Base-by-base conservation (phyloP, 306 rosid species). In the Dryas drummondii region DNA sequence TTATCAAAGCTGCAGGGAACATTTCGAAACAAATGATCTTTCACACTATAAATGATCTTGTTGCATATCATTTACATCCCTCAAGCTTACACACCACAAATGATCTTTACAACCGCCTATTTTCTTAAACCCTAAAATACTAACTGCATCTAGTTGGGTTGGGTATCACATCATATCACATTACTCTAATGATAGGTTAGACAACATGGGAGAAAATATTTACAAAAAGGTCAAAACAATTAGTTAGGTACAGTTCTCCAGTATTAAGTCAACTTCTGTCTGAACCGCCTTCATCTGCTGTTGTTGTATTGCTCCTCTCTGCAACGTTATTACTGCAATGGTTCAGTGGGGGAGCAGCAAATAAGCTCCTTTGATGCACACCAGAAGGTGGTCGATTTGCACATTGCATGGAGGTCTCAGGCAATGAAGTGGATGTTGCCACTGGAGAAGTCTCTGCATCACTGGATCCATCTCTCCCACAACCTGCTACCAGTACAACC, bases 311-410 rank as follows among this genome's bases (percentile, higher is more conserved):
- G 64, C 71, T 86, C 80, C 80, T 76, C 81, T 91, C 98, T 51
- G 82, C 81, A 65, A 78, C 75, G 8, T 41, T 62, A 22, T 45
- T 79, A 76, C 76, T 88, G 82, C 91, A 80, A 40, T 81, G 94
- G 55, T 89, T 89, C 77, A 86, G 78, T 42, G 81, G 94, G n/a
- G 90, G 93, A 72, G 90, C 77, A 70, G 76, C 48, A 72, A 84
- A 87, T 17, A 82, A 76, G 77, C 82, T 84, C 77, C 70, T 90
- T 27, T 78, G 93, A 82, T 71, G 60, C 71, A 84, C 82, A 64
- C 76, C 6, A 80, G 80, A 60, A 82, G 78, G 52, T 12, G 75
- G 62, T 16, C 80, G 76, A 80, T 70, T 81, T 69, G 79, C 60
- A 60, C 60, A 63, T 67, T 40, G 73, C 2, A 85, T 41, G 65